Evolutionary conservation across 805 yeast species (phyloP).

Genomic region (Saccharomycopsis guyanensis): DNA sequence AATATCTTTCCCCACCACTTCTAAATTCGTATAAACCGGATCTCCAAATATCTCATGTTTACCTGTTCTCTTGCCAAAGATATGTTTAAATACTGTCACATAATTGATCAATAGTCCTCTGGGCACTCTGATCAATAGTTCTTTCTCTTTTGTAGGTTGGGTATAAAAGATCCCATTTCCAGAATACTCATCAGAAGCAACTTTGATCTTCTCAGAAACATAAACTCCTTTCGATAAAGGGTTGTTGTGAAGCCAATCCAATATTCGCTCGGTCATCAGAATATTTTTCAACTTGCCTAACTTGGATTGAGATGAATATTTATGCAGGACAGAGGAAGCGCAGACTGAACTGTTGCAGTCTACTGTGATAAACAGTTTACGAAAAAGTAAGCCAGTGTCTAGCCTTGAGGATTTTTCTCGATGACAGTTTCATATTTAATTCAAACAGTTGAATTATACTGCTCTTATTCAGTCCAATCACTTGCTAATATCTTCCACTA

Average conservation of each 20-base stretch:
- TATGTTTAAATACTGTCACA: slow-evolving; percentile 9
- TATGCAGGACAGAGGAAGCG: no score
- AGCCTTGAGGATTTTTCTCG: no score
- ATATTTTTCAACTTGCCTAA: not conserved
- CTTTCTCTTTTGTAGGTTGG: not conserved
- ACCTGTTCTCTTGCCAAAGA: not conserved
- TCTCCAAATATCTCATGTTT: not conserved
- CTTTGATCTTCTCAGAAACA: not conserved
- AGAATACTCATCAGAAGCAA: not conserved
- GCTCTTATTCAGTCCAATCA: no score
- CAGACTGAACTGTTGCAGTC: no score
- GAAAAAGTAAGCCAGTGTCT: no score
- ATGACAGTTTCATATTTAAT: no score
- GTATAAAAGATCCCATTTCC: slow-evolving; percentile 9
- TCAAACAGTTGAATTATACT: no score
- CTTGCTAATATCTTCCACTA: no score
- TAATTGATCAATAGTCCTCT: slow-evolving; percentile 11
- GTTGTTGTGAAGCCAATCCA: not conserved
- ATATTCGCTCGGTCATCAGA: not conserved
- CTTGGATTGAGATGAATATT: not conserved
- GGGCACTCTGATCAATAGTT: slow-evolving; percentile 9
- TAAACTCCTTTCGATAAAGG: not conserved
- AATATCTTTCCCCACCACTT: not conserved
- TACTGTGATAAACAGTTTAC: no score
- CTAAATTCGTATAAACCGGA: not conserved